Conservation (phyloP, 257 asterid species). For the Nicotiana attenuata region DNA sequence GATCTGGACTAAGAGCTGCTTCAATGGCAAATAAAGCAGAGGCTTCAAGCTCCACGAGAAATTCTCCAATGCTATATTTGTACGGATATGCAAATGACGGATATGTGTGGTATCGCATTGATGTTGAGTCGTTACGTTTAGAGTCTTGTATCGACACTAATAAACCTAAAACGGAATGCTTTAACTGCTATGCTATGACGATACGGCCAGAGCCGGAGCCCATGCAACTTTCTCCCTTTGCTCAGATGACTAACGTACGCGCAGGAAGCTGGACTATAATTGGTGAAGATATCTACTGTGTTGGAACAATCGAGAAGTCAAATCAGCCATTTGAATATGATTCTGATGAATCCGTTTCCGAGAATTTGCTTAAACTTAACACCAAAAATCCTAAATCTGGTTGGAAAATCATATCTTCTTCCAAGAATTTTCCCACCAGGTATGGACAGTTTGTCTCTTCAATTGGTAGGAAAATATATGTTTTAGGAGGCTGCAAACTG, state of each 20-base stretch:
- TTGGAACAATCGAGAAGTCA: too few relatives aligned
- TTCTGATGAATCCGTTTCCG: too few relatives aligned
- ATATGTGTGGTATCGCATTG: not conserved
- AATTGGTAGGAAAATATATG: too few relatives aligned
- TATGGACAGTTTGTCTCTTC: too few relatives aligned
- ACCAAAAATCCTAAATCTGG: too few relatives aligned
- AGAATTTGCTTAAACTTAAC: too few relatives aligned
- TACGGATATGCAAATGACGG: not conserved
- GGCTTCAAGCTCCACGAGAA: not conserved
- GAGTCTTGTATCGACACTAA: not conserved
- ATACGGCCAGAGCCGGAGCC: not conserved
- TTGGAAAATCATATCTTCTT: too few relatives aligned
- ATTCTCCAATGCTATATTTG: not conserved
- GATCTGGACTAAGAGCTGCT: too few relatives aligned
- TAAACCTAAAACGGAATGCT: not conserved
- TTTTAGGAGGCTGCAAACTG: too few relatives aligned
- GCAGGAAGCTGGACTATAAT: not conserved
- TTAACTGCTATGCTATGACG: not conserved
- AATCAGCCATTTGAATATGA: too few relatives aligned
- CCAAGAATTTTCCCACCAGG: too few relatives aligned
- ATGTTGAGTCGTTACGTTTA: not conserved
- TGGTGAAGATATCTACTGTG: not conserved
- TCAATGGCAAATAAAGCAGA: not conserved
- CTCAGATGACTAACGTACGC: not conserved
- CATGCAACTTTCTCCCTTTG: not conserved